Evolutionary conservation across 257 asterid species (phyloP).

Genomic region (Solanum ossicruentum): DNA sequence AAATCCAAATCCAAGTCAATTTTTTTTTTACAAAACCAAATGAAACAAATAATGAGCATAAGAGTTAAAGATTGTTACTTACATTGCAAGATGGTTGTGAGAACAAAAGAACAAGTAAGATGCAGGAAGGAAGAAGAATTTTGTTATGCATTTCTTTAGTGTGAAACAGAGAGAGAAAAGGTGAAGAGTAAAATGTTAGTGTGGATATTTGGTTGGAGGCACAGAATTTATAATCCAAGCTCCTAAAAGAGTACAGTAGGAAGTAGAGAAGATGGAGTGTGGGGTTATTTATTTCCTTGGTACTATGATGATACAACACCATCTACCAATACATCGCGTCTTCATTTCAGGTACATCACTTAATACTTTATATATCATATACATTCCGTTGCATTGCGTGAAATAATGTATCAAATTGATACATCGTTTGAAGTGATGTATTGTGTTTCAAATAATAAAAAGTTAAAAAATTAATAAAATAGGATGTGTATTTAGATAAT

Average conservation of each 20-base stretch:
- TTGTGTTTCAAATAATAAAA: too few species aligned
- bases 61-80: not conserved
- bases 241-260: not conserved
- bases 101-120: not conserved
- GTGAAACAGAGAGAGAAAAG: not conserved
- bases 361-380: too few species aligned
- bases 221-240: not conserved
- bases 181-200: not conserved
- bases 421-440: too few species aligned
- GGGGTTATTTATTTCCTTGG: not conserved
- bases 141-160: not conserved
- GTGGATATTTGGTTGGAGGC: not conserved
- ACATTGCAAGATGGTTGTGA: not conserved
- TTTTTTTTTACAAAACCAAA: too few species aligned
- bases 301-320: not conserved
- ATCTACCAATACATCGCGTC: too few species aligned
- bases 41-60: not conserved
- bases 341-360: too few species aligned
- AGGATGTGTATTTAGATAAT: too few species aligned
- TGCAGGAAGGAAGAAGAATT: not conserved
- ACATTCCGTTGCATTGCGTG: too few species aligned
- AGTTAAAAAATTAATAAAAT: too few species aligned
- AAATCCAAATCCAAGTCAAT: too few species aligned
- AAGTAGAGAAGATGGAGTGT: not conserved
- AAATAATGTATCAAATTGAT: too few species aligned